Evolutionary conservation across 2,329 filamentous ascomycete species (phyloP).

Genomic region (Fusarium duplospermum): DNA sequence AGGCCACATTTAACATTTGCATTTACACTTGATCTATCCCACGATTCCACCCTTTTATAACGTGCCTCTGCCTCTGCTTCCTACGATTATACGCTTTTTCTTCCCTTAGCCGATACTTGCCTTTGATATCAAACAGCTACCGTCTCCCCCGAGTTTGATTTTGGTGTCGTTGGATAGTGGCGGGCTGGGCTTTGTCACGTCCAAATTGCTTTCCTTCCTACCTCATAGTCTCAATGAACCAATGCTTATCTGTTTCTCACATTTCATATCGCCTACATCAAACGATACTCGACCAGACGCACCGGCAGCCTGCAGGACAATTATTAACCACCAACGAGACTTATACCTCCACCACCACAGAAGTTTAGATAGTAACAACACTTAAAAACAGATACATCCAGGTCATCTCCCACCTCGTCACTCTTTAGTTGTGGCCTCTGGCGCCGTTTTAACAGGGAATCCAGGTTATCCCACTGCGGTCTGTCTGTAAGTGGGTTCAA

Average conservation of each 20-base stretch:
- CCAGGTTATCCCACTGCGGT: neutral
- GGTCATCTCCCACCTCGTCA: neutral
- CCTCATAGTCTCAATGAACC: neutral
- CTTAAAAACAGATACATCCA: neutral
- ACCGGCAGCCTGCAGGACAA: neutral
- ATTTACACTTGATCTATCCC: neutral
- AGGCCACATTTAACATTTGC: neutral
- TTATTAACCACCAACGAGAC: neutral
- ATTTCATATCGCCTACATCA: neutral
- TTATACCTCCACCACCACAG: neutral
- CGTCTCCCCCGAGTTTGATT: neutral
- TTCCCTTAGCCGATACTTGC: neutral
- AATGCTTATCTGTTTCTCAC: neutral
- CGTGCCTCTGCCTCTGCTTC: neutral
- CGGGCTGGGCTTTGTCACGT: neutral
- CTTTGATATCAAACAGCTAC: neutral
- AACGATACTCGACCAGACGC: neutral
- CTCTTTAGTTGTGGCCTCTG: neutral
- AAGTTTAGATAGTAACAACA: neutral
- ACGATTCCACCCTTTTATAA: neutral
- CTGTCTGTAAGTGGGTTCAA: neutral
- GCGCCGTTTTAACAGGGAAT: neutral
- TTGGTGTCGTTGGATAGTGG: neutral
- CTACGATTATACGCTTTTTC: too few relatives aligned
- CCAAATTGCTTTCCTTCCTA: neutral